Base-by-base conservation (phyloP, 768 basidiomycete species). In the Suillus fuscotomentosus region DNA sequence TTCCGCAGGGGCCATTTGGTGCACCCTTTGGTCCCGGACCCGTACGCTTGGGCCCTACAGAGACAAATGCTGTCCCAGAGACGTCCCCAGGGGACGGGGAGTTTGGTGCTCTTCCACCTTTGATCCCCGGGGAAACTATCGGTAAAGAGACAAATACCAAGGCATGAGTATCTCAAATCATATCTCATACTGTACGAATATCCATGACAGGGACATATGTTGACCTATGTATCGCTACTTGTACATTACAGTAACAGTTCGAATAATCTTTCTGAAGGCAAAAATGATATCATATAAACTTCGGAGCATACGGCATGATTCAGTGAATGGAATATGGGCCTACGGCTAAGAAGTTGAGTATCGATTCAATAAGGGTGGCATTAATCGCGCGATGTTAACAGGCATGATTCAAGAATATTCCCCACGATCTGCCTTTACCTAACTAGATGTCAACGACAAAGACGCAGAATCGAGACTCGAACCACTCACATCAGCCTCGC, bases 111-210 rank as follows among this genome's bases (percentile, higher is more conserved):
- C 68, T 66, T 48, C 74, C 75, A 0, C 75, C 72, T 4, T 54
- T 77, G n/a, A 9, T 67, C 3, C 63, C 69, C 17, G 75, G 74
- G 5, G 74, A 76, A 60, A 75, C 65, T 2, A 1, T 77, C 1
- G 75, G 75, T 20, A 59, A 69, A 17, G 68, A 66, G 7, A 55
- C 6, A 27, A 57, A 65, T 9, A 15, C 48, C 17, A 59, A 59
- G 41, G 41, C 24, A 59, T 27, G 39, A 24, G 39, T 8, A 20
- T 41, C 15, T 17, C 5, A 22, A 17, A 10, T 27, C 17, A 20
- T n/a, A 15, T 39, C 4, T 41, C 13, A 17, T 20, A 20, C 39
- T 24, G 15, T 22, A 57, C 5, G 22, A 15, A 7, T 8, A 38
- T 55, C 3, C 34, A 55, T 53, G 9, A 53, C 27, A 53, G 5